Evolutionary conservation across 495 filamentous ascomycete genomes (phyloP).

Genomic region (Penicillium lagena): DNA sequence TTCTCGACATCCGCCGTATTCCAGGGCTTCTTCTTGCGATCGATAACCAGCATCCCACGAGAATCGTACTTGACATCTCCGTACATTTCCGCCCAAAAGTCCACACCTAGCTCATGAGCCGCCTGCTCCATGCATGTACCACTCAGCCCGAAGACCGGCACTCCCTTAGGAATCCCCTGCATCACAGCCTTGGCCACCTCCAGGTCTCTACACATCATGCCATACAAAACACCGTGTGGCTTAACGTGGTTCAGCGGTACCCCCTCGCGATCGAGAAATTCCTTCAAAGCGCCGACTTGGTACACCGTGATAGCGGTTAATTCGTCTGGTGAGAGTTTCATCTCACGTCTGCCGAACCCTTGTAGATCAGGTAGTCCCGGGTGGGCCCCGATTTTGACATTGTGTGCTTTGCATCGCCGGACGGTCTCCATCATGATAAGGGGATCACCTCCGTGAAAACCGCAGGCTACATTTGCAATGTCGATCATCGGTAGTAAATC

Average conservation of each 20-base stretch:
- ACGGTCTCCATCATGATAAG: conserved; percentile 55
- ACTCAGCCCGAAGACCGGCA: conserved; percentile 51
- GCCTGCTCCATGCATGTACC: conserved; percentile 47
- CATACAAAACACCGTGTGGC: conserved; percentile 50
- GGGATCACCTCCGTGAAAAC: conserved; percentile 55
- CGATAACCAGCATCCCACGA: conserved; percentile 44
- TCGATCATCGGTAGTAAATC: conserved; percentile 54
- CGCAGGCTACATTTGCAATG: conserved; percentile 58
- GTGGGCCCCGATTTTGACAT: conserved; percentile 50
- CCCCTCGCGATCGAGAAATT: conserved; percentile 47
- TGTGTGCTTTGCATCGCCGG: conserved; percentile 45
- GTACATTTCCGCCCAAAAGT: conserved; percentile 53
- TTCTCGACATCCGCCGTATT: conserved; percentile 35
- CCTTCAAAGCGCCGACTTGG: conserved; percentile 54
- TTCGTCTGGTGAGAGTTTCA: conserved; percentile 49
- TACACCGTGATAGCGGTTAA: conserved; percentile 51
- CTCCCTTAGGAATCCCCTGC: conserved; percentile 41
- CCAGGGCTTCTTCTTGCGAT: conserved; percentile 52
- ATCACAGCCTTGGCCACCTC: conserved; percentile 46
- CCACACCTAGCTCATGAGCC: conserved; percentile 43
- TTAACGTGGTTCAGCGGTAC: conserved; percentile 54
- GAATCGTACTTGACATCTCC: conserved; percentile 52
- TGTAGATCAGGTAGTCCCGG: conserved; percentile 56
- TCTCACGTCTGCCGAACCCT: conserved; percentile 55
- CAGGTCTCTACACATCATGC: conserved; percentile 50